Evolutionary conservation across 1,139 yeast species (phyloP).

Genomic region (Pneumocystis carinii): DNA sequence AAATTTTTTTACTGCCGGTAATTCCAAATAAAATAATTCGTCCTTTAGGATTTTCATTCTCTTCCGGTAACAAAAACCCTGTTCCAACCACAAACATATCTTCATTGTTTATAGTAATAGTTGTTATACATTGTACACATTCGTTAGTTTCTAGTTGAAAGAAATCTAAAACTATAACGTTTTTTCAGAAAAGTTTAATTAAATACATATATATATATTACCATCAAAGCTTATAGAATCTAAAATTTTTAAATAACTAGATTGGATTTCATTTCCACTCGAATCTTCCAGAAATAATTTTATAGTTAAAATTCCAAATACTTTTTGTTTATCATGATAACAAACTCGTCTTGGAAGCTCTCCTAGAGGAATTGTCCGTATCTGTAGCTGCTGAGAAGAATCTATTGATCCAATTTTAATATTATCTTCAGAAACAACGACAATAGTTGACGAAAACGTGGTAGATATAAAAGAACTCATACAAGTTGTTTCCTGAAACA

Average conservation of each 20-base stretch:
- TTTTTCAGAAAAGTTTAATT: not conserved
- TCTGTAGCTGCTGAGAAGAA: conserved; percentile 15
- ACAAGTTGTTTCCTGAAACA: conserved; percentile 6
- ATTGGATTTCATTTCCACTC: conserved; percentile 14
- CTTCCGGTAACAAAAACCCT: conserved; percentile 13
- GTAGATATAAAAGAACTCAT: conserved; percentile 6
- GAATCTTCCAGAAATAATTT: conserved; percentile 13
- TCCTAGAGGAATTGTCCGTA: conserved; percentile 14
- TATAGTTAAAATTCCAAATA: conserved; percentile 14
- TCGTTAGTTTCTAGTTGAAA: conserved; percentile 14
- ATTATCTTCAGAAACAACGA: conserved; percentile 13
- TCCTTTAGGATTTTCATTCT: conserved; percentile 15
- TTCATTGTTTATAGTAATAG: conserved; percentile 7
- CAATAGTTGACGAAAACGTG: conserved; percentile 7
- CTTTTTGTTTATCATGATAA: conserved; percentile 5
- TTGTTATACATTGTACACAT: conserved; percentile 14
- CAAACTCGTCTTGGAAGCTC: conserved; percentile 15
- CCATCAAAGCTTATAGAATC: conserved; percentile 12
- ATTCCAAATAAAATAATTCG: conserved; percentile 14
- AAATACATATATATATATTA: not conserved
- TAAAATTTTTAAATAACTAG: conserved; percentile 13
- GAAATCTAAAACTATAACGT: conserved; percentile 6
- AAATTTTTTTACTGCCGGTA: conserved; percentile 9
- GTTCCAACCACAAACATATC: conserved; percentile 16
- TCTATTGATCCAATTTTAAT: conserved; percentile 14